Conservation (phyloP, 192 early-diverging fungal genomes). For the Rhizophagus clarus region DNA sequence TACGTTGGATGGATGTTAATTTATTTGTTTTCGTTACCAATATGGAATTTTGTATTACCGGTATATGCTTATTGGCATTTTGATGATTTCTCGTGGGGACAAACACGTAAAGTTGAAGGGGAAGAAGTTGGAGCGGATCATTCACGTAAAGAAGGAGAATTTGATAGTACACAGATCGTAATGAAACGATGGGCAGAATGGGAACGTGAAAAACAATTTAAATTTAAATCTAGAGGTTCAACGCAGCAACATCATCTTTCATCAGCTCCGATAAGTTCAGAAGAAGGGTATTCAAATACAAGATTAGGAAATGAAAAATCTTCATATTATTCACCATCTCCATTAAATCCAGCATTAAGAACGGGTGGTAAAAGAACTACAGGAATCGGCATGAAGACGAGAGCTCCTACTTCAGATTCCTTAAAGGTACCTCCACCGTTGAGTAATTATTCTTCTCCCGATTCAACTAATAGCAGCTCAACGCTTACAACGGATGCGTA, state of each 20-base stretch:
- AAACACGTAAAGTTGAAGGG: constrained; percentile 72
- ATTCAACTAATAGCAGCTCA: not conserved
- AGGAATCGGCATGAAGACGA: not conserved
- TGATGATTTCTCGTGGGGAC: constrained; percentile 87
- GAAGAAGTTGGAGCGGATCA: constrained; percentile 54
- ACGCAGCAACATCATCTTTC: not conserved
- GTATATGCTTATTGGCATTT: constrained; percentile 84
- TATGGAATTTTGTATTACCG: constrained; percentile 85
- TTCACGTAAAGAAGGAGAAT: constrained; percentile 70
- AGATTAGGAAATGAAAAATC: not conserved
- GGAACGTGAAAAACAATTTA: constrained; percentile 53
- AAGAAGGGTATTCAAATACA: not conserved
- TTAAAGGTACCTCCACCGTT: constrained; percentile 17
- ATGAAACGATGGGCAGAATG: constrained; percentile 85
- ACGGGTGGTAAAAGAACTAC: not conserved
- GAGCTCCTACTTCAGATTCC: not conserved
- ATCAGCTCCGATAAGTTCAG: not conserved
- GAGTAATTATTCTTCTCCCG: not conserved
- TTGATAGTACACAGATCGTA: constrained; percentile 69
- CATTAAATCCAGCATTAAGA: no score
- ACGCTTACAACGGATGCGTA: not conserved
- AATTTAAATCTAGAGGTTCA: not conserved
- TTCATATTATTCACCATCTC: not conserved
- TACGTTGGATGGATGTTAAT: constrained; percentile 87
- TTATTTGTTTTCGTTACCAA: constrained; percentile 68